Percentiles rank a stretch among this genome's conserved stretches.
Conservation (phyloP, 768 basidiomycete genomes). For the Serendipita sp. region DNA sequence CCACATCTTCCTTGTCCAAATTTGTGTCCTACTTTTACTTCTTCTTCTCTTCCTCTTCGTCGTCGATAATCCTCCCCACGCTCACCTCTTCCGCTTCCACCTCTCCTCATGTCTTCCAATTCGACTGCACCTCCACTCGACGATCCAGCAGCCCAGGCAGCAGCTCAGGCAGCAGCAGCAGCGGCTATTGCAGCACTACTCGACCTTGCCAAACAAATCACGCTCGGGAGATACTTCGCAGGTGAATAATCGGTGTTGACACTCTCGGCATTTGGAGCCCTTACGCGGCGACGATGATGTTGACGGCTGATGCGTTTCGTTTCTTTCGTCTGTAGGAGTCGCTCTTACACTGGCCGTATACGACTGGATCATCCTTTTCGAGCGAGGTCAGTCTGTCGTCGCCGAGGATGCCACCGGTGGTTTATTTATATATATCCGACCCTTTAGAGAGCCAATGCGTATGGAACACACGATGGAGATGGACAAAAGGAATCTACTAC, state of each 20-base stretch:
- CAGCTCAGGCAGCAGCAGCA: too few species aligned
- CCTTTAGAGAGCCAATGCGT: background rate
- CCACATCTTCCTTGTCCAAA: too few species aligned
- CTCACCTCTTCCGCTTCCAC: too few species aligned
- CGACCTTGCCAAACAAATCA: background rate
- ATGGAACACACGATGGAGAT: background rate
- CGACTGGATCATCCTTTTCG: background rate
- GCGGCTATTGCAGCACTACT: background rate
- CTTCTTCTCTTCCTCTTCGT: too few species aligned
- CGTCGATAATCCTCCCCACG: too few species aligned
- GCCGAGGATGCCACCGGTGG: too few species aligned
- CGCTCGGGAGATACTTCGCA: background rate
- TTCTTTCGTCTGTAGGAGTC: background rate
- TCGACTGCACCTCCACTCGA: too few species aligned
- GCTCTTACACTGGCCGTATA: background rate
- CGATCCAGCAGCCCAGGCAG: too few species aligned
- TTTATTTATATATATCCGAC: background rate
- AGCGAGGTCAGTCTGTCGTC: background rate
- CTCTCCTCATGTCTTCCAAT: too few species aligned
- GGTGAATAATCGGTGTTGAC: background rate
- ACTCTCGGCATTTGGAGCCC: background rate
- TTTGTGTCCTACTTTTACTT: too few species aligned
- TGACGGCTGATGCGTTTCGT: background rate
- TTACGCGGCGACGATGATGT: background rate
- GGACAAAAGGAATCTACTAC: background rate